Evolutionary conservation across 345 rosid genomes (phyloP).

Genomic region (Tarenaya hassleriana): DNA sequence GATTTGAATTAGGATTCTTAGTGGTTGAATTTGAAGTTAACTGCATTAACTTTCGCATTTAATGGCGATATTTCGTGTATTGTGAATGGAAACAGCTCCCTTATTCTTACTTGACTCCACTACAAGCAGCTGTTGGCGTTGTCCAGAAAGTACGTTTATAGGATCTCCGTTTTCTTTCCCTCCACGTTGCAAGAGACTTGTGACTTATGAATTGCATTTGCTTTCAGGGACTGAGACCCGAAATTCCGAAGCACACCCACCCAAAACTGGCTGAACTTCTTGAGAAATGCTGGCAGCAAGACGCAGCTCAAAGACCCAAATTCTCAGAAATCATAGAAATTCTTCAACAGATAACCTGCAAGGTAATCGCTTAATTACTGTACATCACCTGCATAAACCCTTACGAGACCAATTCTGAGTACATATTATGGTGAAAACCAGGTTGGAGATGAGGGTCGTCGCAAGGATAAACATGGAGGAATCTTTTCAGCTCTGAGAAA

Average conservation of each 20-base stretch:
- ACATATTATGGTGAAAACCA: slow-evolving; percentile 27
- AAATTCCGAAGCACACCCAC: slow-evolving; percentile 70
- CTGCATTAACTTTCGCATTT: background rate
- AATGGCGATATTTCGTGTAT: slow-evolving; percentile 8
- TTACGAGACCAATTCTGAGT: slow-evolving; percentile 9
- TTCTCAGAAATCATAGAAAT: slow-evolving; percentile 65
- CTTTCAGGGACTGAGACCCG: slow-evolving; percentile 61
- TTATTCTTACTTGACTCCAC: slow-evolving; percentile 62
- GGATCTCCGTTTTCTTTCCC: background rate
- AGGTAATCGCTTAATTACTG: slow-evolving; percentile 38
- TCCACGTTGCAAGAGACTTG: background rate
- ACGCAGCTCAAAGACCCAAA: slow-evolving; percentile 71
- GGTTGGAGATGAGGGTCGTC: slow-evolving; percentile 50
- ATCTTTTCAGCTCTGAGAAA: slow-evolving; percentile 43
- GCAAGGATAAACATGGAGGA: slow-evolving; percentile 41
- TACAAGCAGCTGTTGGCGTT: slow-evolving; percentile 93
- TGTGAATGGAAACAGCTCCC: slow-evolving; percentile 52
- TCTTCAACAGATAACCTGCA: slow-evolving; percentile 53
- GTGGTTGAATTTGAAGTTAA: slow-evolving; percentile 8
- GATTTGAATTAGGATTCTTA: slow-evolving; percentile 11
- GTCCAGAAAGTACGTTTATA: slow-evolving; percentile 65
- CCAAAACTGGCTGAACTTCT: slow-evolving; percentile 67
- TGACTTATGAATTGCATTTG: slow-evolving; percentile 3
- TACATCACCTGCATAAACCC: slow-evolving; percentile 8
- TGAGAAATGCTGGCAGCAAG: slow-evolving; percentile 87